Conservation (phyloP, 345 rosid species). For the Lepidium didymum region DNA sequence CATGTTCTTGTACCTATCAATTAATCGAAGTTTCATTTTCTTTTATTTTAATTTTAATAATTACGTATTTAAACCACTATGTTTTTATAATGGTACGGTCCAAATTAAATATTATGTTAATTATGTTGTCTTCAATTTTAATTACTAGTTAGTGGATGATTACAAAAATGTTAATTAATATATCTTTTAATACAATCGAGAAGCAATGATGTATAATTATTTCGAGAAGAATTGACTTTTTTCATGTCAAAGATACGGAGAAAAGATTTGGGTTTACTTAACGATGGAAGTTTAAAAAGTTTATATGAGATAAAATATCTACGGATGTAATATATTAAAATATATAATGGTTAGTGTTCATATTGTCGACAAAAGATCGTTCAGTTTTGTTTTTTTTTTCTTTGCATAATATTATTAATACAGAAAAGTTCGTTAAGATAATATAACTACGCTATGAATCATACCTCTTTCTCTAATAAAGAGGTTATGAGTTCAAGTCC, state of each 20-base stretch:
- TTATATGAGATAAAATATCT: neutral
- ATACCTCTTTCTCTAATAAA: no score
- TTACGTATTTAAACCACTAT: slow-evolving; percentile 3
- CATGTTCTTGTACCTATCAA: no score
- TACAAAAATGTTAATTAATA: neutral
- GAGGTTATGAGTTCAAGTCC: no score
- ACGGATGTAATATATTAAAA: no score
- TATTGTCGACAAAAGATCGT: no score
- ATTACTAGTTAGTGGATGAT: neutral
- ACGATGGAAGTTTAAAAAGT: neutral
- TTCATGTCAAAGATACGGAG: neutral
- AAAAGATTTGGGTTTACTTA: neutral
- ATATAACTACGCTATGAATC: no score
- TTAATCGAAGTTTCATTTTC: neutral
- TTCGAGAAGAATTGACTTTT: neutral
- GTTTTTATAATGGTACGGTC: neutral
- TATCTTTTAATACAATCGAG: neutral
- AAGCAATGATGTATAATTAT: neutral
- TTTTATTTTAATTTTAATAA: neutral
- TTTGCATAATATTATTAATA: no score
- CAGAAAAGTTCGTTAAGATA: no score
- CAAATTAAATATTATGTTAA: neutral
- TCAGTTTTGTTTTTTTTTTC: no score
- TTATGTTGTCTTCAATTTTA: neutral
- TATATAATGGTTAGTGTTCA: no score